Base-by-base conservation (phyloP, 441 rosid species). In the Gossypium davidsonii region DNA sequence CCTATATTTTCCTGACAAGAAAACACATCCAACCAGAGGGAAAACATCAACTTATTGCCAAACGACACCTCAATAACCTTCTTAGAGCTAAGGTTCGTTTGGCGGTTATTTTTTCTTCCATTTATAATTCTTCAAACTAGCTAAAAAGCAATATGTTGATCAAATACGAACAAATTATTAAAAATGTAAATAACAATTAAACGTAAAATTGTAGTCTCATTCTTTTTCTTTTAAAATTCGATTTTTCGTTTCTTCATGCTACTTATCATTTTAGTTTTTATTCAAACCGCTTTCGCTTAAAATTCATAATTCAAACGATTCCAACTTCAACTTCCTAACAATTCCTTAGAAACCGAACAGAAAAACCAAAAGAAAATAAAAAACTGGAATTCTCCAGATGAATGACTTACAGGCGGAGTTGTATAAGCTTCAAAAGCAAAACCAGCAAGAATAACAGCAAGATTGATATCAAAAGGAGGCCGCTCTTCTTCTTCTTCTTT, bases 391-490 rank as follows among this genome's bases (percentile, higher is more conserved):
- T 53, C 60, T 31, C 61, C 20, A 62, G 6, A 49, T 11, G 58
- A 72, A 31, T 61, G 55, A 63, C 34, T 80, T 80, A 92, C 98
- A 23, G 94, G 87, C 26, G 96, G 91, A 12, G 73, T 86, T 11
- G 89, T 85, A 72, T 92, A 91, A 1, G 97, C 86, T 81, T 92
- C 99, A 77, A 92, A 94, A 21, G 98, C 92, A 71, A 94, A 94
- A 71, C 99, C 98, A 51, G 98, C 98, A 20, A 94, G 96, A 72
- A 94, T 83, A 46, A 94, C 97, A 10, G 97, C 97, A 51, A 92
- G 92, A 82, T 92, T 94, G 78, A 92, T 88, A 77, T 94, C 94
- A 65, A 94, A 92, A 28, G 93, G 80, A 75, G 92, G 92, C 69
- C 90, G 89, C 64, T 90, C 82, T 55, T 85, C 84, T 18, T 52